phyloP scores from a whole-genome alignment of 768 basidiomycete genomes.

The Ramaria sp. region DNA sequence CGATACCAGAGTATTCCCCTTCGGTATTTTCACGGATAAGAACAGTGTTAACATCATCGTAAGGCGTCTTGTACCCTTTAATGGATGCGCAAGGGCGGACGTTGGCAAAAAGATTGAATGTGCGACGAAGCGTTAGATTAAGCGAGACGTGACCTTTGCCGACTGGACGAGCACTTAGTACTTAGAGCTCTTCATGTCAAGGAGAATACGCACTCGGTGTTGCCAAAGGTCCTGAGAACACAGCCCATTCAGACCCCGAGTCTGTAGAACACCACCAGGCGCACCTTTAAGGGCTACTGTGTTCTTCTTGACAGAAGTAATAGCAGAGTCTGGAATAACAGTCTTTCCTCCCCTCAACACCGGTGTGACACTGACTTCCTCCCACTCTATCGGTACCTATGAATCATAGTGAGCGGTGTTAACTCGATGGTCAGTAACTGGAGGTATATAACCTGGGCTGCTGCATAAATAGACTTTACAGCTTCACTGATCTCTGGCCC shows the following conservation, averaged over 20 bases:
- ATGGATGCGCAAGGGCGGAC: conserved; percentile 95
- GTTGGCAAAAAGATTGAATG: conserved; percentile 98
- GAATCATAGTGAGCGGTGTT: not conserved
- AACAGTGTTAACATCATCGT: conserved; percentile 96
- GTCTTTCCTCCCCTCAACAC: conserved; percentile 92
- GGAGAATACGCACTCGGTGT: conserved; percentile 71
- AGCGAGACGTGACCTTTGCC: conserved; percentile 98
- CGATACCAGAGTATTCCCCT: conserved; percentile 99
- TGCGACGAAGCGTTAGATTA: conserved; percentile 92
- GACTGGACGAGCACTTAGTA: conserved; percentile 36
- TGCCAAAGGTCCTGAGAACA: conserved; percentile 72
- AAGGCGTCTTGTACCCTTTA: conserved; percentile 94
- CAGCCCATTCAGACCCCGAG: conserved; percentile 4
- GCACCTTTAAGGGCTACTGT: conserved; percentile 95
- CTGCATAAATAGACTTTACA: conserved; percentile 85
- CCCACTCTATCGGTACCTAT: conserved; percentile 97
- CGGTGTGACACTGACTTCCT: conserved; percentile 95
- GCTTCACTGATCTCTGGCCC: conserved; percentile 97
- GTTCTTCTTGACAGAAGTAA: conserved; percentile 88
- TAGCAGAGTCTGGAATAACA: conserved; percentile 87
- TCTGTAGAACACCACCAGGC: conserved; percentile 12
- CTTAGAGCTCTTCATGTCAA: conserved; percentile 8
- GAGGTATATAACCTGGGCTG: conserved; percentile 55
- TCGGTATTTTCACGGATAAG: conserved; percentile 99
- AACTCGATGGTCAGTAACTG: not conserved